Evolutionary conservation across 2,329 filamentous ascomycete genomes (phyloP), one percentile per base, ranked within the genome.

Genomic region (Arthrobotrys entomopaga): DNA sequence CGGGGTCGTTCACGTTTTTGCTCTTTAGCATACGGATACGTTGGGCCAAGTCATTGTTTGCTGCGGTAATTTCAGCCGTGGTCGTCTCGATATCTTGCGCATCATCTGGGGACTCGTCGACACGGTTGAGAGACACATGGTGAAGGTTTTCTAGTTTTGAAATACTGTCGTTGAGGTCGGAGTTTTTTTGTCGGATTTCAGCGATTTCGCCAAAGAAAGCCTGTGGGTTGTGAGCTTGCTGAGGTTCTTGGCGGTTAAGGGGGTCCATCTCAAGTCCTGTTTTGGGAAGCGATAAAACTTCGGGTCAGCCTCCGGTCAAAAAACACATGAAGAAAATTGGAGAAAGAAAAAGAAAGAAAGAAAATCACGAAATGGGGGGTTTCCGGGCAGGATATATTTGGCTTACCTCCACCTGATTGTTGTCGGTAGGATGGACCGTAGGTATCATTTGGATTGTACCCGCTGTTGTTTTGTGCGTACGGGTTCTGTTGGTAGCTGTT

Each of bases 1-100:
- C 88, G 50, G 89, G 85, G 76, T 87, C 88, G 24, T 91, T 89
- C 73, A 93, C 92, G 46, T 89, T 90, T 78, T 90, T 89, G 77
- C 89, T 89, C 85, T 97, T 97, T 83, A 97, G 87, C 76, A 86
- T 85, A 82, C 91, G 91, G 77, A 97, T 89, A 61, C 91, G 90
- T 61, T 90, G 88, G 66, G 90, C 91, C 67, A 98, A 87, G 72
- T 86, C 87, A 76, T 91, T 89, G 85, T 96, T 97, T 64, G 89
- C 85, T 59, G 87, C 87, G 89, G 96, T 96, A 78, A 93, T 94
- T 77, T 94, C 89, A 50, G 89, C 86, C 77, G 89, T 90, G 69
- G 93, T 85, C 66, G 84, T 83, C 76, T 96, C 91, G 77, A 97
- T 87, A 79, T 75, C 87, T 87, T 78, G 88, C 87, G 50, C 87